Percentiles rank a stretch among this genome's conserved stretches.
phyloP scores from a whole-genome alignment of 495 filamentous ascomycete species.

The Pseudoneurospora amorphoporcata region DNA sequence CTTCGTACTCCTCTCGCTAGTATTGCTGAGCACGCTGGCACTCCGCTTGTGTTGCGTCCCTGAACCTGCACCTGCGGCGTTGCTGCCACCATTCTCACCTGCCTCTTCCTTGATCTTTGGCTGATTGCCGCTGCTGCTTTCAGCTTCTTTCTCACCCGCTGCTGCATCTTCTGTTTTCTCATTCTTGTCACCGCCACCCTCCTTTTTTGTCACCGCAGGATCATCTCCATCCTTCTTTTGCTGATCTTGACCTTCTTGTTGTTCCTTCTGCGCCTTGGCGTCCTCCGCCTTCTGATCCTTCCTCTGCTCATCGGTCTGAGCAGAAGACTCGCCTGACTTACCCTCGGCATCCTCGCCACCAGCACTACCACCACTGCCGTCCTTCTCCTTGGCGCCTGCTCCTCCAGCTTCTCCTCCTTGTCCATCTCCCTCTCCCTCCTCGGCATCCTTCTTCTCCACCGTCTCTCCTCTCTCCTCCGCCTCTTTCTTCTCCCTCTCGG shows the following conservation, averaged over 20 bases:
- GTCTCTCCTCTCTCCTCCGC: conserved; percentile 12
- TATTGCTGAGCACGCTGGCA: conserved; percentile 59
- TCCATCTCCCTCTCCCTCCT: background rate
- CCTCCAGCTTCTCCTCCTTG: background rate
- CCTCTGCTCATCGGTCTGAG: conserved; percentile 5
- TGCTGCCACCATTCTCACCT: background rate
- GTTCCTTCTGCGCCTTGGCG: background rate
- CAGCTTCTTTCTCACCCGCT: background rate
- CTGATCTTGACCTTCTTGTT: background rate
- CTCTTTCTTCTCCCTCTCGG: conserved; percentile 44
- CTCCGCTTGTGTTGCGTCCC: conserved; percentile 51
- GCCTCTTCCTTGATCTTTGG: conserved; percentile 12
- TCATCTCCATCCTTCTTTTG: background rate
- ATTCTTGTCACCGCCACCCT: background rate
- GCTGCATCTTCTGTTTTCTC: background rate
- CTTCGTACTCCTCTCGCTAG: conserved; percentile 62
- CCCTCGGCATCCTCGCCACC: background rate
- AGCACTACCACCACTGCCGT: background rate
- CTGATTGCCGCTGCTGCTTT: background rate
- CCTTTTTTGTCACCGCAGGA: background rate
- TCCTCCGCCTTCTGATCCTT: conserved; percentile 2
- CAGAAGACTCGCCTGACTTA: background rate
- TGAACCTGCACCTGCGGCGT: background rate
- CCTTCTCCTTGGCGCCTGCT: background rate
- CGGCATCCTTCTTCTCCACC: background rate